Percentiles rank a stretch among this genome's conserved stretches.
Evolutionary conservation across 805 yeast species (phyloP).

Genomic region (Yamadazyma insecticola): DNA sequence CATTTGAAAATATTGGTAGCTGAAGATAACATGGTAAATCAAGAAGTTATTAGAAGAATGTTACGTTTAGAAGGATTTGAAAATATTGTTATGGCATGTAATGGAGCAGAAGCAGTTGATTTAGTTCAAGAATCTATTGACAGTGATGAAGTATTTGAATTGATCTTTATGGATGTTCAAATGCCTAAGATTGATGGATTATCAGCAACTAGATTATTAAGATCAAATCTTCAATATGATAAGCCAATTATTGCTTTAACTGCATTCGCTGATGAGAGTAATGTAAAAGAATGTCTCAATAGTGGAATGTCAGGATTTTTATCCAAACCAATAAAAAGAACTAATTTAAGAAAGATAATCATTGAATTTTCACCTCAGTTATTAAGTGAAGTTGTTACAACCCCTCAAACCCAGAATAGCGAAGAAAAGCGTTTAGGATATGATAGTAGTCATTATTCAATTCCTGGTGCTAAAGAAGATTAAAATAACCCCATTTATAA

Average conservation of each 20-base stretch:
- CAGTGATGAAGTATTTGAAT: slow-evolving; percentile 47
- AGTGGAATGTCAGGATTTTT: slow-evolving; percentile 94
- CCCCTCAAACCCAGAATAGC: slow-evolving; percentile 24
- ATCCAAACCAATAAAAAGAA: slow-evolving; percentile 80
- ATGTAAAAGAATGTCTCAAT: slow-evolving; percentile 75
- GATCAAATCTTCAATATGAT: slow-evolving; percentile 54
- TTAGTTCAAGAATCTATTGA: slow-evolving; percentile 48
- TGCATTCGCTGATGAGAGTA: slow-evolving; percentile 92
- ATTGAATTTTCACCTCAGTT: slow-evolving; percentile 39
- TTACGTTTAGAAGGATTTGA: slow-evolving; percentile 73
- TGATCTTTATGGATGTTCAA: slow-evolving; percentile 95
- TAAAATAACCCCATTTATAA: too few species aligned
- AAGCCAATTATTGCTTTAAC: slow-evolving; percentile 91
- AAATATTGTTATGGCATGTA: slow-evolving; percentile 73
- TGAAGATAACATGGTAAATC: slow-evolving; percentile 91
- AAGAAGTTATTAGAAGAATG: slow-evolving; percentile 90
- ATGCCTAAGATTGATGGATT: slow-evolving; percentile 95
- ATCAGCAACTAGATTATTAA: slow-evolving; percentile 70
- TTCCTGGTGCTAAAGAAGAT: too few species aligned
- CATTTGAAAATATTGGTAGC: slow-evolving; percentile 69
- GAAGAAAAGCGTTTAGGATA: slow-evolving; percentile 25
- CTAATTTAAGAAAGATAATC: slow-evolving; percentile 57
- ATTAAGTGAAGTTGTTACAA: slow-evolving; percentile 27
- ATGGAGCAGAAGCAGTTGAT: slow-evolving; percentile 86
- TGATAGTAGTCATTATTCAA: too few species aligned